Conservation (phyloP, 768 basidiomycete species). For the Myochromella boudieri region DNA sequence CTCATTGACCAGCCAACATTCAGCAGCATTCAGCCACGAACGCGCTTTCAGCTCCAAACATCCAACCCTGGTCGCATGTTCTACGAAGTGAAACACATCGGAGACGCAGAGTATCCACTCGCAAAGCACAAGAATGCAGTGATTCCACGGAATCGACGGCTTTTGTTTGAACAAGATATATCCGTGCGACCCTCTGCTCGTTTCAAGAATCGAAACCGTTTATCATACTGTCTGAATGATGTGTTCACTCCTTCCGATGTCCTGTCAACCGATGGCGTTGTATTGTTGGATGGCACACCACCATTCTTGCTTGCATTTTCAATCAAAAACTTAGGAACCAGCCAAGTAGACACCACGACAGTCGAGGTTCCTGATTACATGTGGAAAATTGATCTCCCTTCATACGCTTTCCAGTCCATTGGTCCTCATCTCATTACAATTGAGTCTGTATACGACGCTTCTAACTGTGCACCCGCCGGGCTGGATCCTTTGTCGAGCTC, state of each 20-base stretch:
- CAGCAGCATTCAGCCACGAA: constrained; percentile 80
- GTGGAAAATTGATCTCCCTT: constrained; percentile 76
- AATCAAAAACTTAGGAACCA: constrained; percentile 73
- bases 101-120: constrained; percentile 82
- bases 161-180: constrained; percentile 86
- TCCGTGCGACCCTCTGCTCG: constrained; percentile 76
- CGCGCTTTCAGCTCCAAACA: constrained; percentile 81
- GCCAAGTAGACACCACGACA: constrained; percentile 56
- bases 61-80: constrained; percentile 76
- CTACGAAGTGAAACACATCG: constrained; percentile 89
- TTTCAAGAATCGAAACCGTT: constrained; percentile 65
- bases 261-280: constrained; percentile 51
- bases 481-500: constrained; percentile 60
- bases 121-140: constrained; percentile 59
- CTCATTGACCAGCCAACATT: constrained; percentile 77
- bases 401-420: constrained; percentile 73
- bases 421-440: constrained; percentile 82
- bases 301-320: constrained; percentile 82
- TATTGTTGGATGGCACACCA: constrained; percentile 79
- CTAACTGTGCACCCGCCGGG: constrained; percentile 74
- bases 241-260: constrained; percentile 54
- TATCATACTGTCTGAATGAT: constrained; percentile 78
- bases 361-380: constrained; percentile 45
- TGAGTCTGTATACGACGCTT: constrained; percentile 76
- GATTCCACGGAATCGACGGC: constrained; percentile 66